Base-by-base conservation (phyloP, 2,329 filamentous ascomycete species). In the Trichoderma semiorbis region DNA sequence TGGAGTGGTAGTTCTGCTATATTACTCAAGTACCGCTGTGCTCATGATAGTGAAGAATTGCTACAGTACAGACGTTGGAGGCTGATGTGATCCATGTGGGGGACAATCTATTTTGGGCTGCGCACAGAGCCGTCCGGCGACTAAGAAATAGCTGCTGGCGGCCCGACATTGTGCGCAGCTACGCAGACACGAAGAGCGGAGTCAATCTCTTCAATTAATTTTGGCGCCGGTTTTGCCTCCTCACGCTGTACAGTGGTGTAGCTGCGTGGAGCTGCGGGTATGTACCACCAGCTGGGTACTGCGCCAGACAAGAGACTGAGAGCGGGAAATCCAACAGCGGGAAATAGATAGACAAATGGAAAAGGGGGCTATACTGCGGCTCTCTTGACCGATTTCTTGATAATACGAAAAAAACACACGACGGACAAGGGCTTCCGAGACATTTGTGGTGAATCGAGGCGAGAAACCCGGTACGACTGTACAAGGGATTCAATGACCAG, bases 101-200 rank as follows among this genome's bases (percentile, higher is more conserved):
- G 65, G 28, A 10, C 8, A 60, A 39, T 69, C 66, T 69, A 69
- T 69, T 69, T 69, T 69, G 26, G 66, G 66, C n/a, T 7, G n/a
- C 18, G 66, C 58, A 58, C 47, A 68, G 3, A 34, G 47, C 24
- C 36, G 34, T 2, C 36, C 65, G 7, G 32, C 21, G 10, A 47
- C 66, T 61, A 69, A 36, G 39, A 32, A 12, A 36, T 28, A 21
- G 66, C 26, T 36, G 64, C 50, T 69, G 36, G 66, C 66, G 66
- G 66, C 66, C 66, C 66, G 66, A 69, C 66, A 61, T 26, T 68
- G 24, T 60, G 34, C 53, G n/a, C 30, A 34, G 28, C 24, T 43
- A 50, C 43, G 43, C 55, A 58, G 24, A 57, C 24, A 57, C 55
- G 26, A 57, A 57, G 11, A 8, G 30, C 34, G 34, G 34, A 62